A percentile compares a stretch with the other conserved stretches of the same genome.
These are phyloP conservation scores for Ustilago trichophora DNA, from an alignment of 1,284 basidiomycete species.

Conservation along the genomic window DNA sequence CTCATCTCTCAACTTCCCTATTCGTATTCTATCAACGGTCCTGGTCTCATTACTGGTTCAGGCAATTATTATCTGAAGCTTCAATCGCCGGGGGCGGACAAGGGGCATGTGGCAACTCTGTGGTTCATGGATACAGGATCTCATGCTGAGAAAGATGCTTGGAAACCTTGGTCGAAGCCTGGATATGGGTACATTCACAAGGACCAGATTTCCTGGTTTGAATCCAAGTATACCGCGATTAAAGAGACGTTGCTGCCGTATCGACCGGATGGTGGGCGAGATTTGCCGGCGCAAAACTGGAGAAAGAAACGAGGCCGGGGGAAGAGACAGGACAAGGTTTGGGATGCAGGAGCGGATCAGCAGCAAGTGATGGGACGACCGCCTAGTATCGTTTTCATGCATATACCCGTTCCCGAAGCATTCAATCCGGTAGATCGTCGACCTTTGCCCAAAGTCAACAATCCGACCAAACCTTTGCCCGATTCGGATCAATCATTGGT, in stretches of 20 bases:
- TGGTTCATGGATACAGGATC: constrained; percentile 94
- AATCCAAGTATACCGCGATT: constrained; percentile 14
- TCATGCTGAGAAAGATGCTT: constrained; percentile 24
- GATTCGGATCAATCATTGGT: constrained; percentile 24
- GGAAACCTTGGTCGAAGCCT: constrained; percentile 43
- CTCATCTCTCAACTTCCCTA: constrained; percentile 81
- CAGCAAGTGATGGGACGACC: constrained; percentile 32
- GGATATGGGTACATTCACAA: constrained; percentile 56
- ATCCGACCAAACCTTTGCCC: neutral
- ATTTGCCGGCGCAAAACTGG: constrained; percentile 27
- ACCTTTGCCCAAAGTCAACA: neutral
- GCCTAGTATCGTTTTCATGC: constrained; percentile 58
- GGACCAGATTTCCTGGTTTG: constrained; percentile 62
- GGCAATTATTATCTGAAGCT: constrained; percentile 28
- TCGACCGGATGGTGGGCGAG: constrained; percentile 39
- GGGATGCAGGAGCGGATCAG: constrained; percentile 35
- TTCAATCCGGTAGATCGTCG: constrained; percentile 31
- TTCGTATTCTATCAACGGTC: constrained; percentile 80
- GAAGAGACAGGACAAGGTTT: constrained; percentile 3
- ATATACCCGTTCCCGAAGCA: constrained; percentile 65
- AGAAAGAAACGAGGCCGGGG: neutral
- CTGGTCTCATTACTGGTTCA: constrained; percentile 73
- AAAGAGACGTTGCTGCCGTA: constrained; percentile 45
- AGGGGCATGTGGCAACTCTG: constrained; percentile 83
- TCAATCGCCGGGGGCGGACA: constrained; percentile 58